A percentile compares a stretch with the other conserved stretches of the same genome.
These are phyloP conservation scores for Biancaea sappan DNA, from an alignment of 306 rosid species.

Conservation along the genomic window DNA sequence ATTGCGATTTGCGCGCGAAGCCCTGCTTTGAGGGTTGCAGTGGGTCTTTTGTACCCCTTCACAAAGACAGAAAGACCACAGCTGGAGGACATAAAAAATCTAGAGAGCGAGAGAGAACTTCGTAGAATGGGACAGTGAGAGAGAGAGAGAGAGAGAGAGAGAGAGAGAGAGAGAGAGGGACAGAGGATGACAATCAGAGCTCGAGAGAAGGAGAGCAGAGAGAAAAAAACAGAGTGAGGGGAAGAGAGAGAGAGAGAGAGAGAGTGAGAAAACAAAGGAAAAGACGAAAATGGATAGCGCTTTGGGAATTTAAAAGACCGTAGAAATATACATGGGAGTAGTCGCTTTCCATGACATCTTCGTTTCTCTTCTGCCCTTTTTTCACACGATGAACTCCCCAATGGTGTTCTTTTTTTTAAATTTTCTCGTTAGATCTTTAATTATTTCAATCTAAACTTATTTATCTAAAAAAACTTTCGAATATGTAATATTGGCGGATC, in stretches of 20 bases:
- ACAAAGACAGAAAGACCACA: constrained; percentile 17
- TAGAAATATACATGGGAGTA: background rate
- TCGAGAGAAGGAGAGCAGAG: background rate
- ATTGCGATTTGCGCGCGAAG: too few species aligned
- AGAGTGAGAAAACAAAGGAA: background rate
- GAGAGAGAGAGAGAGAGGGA: background rate
- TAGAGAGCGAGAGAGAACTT: background rate
- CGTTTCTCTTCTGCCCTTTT: too few species aligned
- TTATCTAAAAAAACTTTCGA: too few species aligned
- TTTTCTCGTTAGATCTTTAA: too few species aligned
- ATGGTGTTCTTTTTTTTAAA: too few species aligned
- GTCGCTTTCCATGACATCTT: constrained; percentile 35
- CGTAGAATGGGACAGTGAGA: background rate
- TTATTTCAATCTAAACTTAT: too few species aligned
- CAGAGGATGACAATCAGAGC: background rate
- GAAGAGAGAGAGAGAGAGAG: background rate
- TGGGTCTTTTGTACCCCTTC: constrained; percentile 12
- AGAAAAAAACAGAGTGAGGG: background rate
- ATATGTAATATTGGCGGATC: too few species aligned
- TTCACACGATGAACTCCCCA: too few species aligned
- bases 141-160: background rate
- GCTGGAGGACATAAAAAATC: background rate
- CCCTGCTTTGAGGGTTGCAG: constrained; percentile 1
- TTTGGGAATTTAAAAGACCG: constrained; percentile 45
- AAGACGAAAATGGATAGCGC: constrained; percentile 46